Percentiles rank a stretch among this genome's conserved stretches.
phyloP scores from a whole-genome alignment of 805 yeast species.

The Candida methanosorbosa region DNA sequence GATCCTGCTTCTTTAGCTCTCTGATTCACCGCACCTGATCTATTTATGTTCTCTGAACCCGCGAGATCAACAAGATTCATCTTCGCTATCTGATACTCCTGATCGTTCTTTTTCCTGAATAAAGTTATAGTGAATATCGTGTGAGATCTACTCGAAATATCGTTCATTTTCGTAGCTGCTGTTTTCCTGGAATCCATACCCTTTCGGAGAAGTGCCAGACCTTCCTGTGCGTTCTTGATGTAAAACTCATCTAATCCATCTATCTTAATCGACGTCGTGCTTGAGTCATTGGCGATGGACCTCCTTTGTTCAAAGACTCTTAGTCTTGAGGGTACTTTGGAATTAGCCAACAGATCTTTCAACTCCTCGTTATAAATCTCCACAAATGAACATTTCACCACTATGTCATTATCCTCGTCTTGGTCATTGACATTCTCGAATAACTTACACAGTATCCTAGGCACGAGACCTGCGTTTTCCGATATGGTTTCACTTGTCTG shows the following conservation, averaged over 20 bases:
- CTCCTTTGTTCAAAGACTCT: conserved; percentile 30
- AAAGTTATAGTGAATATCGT: conserved; percentile 63
- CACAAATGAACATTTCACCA: conserved; percentile 43
- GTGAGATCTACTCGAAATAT: conserved; percentile 67
- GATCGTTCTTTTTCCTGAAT: conserved; percentile 29
- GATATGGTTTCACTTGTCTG: conserved; percentile 12
- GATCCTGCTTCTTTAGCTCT: conserved; percentile 92
- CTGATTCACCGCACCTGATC: conserved; percentile 81
- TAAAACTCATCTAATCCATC: conserved; percentile 60
- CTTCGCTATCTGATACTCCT: conserved; percentile 22
- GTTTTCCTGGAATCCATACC: conserved; percentile 58
- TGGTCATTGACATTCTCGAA: conserved; percentile 21
- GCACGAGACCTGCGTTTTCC: conserved; percentile 39
- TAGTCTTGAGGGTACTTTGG: conserved; percentile 19
- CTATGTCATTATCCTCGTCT: conserved; percentile 22
- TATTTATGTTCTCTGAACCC: conserved; percentile 82
- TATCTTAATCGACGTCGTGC: conserved; percentile 31
- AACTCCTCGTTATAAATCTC: conserved; percentile 40
- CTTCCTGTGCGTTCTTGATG: conserved; percentile 46
- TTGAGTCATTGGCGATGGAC: conserved; percentile 2
- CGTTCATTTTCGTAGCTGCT: conserved; percentile 69
- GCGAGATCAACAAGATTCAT: conserved; percentile 84
- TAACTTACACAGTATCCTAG: conserved; percentile 35
- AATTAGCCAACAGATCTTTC: conserved; percentile 36
- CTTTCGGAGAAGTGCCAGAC: conserved; percentile 41